Evolutionary conservation across 108 stramenopile species (phyloP).

Genomic region (Schizochytrium sp.): DNA sequence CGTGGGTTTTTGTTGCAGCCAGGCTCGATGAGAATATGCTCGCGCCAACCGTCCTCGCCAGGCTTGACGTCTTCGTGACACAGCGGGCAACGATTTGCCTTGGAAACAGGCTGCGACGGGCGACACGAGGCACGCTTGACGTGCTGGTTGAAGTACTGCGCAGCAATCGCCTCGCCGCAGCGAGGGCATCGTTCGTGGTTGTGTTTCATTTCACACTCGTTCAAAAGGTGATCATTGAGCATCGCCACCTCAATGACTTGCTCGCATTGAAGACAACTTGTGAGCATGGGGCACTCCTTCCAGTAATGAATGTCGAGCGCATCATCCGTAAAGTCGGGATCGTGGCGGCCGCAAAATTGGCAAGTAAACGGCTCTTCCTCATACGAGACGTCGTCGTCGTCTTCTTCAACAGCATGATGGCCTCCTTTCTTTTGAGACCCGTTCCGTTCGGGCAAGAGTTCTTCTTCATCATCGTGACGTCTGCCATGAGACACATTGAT

Average conservation of each 20-base stretch:
- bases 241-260: conserved; percentile 1
- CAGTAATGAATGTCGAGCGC: conserved; percentile 8
- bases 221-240: background rate
- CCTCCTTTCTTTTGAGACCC: background rate
- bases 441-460: background rate
- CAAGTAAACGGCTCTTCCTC: conserved; percentile 9
- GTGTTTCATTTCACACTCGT: background rate
- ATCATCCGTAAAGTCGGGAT: background rate
- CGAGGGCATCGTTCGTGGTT: conserved; percentile 6
- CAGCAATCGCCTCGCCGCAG: background rate
- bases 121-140: background rate
- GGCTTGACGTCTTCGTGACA: conserved; percentile 7
- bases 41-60: conserved; percentile 13
- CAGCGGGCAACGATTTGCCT: conserved; percentile 1
- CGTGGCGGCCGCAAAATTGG: background rate
- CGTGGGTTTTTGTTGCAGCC: background rate
- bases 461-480: background rate
- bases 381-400: background rate
- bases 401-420: background rate
- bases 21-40: background rate
- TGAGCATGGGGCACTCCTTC: conserved; percentile 6
- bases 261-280: background rate
- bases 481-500: background rate
- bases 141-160: background rate
- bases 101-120: background rate